Percentiles rank a stretch among this genome's conserved stretches.
phyloP scores from a whole-genome alignment of 345 rosid genomes.

The Viola odorata region DNA sequence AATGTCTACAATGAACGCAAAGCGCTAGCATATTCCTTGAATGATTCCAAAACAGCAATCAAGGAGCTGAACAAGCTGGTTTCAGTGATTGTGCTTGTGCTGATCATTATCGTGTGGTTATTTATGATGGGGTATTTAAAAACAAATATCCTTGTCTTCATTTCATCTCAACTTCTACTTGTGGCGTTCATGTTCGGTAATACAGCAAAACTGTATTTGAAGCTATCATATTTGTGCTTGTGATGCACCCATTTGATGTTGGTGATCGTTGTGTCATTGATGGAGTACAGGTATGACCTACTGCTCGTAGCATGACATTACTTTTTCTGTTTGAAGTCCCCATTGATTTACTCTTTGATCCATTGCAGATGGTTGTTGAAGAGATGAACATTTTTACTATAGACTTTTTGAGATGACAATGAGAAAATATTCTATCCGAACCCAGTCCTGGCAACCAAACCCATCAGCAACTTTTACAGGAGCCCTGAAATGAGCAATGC shows the following conservation, averaged over 20 bases:
- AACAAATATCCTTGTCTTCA: slow-evolving; percentile 43
- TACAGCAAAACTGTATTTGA: slow-evolving; percentile 55
- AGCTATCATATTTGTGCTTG: slow-evolving; percentile 70
- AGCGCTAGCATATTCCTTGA: slow-evolving; percentile 50
- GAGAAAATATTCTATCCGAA: slow-evolving; percentile 26
- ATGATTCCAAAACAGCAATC: slow-evolving; percentile 63
- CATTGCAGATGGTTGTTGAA: slow-evolving; percentile 24
- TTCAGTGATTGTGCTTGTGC: slow-evolving; percentile 33
- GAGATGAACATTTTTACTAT: slow-evolving; percentile 2
- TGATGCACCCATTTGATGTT: slow-evolving; percentile 77
- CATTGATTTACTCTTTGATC: slow-evolving; percentile 3
- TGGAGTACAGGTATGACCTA: slow-evolving; percentile 55
- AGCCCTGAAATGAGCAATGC: slow-evolving; percentile 26
- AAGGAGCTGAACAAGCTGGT: slow-evolving; percentile 58
- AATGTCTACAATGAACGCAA: slow-evolving; percentile 57
- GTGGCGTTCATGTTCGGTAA: slow-evolving; percentile 54
- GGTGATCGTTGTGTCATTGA: slow-evolving; percentile 83
- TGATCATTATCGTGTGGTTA: slow-evolving; percentile 39
- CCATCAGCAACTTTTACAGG: slow-evolving; percentile 30
- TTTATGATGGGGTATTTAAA: slow-evolving; percentile 54
- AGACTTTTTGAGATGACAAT: slow-evolving; percentile 21
- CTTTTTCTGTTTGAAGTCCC: background rate
- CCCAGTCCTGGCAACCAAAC: slow-evolving; percentile 23
- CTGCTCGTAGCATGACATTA: background rate
- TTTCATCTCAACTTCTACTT: slow-evolving; percentile 57